Conservation (phyloP, 345 rosid species). For the Pistacia atlantica region DNA sequence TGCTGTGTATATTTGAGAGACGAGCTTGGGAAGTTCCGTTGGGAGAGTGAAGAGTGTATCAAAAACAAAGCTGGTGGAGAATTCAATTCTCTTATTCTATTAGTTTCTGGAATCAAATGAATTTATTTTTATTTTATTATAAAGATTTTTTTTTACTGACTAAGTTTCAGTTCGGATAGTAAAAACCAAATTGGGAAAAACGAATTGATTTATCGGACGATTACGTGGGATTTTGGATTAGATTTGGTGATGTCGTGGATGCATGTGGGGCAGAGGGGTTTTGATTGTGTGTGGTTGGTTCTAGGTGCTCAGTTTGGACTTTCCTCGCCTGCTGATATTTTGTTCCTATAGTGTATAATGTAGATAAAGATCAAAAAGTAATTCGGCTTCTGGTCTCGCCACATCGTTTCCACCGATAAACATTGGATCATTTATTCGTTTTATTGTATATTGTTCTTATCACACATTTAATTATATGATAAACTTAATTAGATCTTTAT, state of each 20-base stretch:
- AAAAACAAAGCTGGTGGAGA: conserved; percentile 37
- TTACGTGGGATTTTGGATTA: conserved; percentile 34
- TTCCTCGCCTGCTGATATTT: too few relatives aligned
- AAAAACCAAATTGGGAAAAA: not conserved
- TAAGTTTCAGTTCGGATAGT: not conserved
- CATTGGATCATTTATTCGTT: too few relatives aligned
- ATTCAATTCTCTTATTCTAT: conserved; percentile 10
- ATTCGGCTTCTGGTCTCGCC: too few relatives aligned
- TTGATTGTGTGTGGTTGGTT: conserved; percentile 6
- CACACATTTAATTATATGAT: too few relatives aligned
- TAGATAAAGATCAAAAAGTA: too few relatives aligned
- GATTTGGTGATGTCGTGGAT: conserved; percentile 26
- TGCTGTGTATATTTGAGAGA: not conserved
- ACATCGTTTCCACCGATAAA: too few relatives aligned
- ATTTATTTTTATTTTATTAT: too few relatives aligned
- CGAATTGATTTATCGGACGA: not conserved
- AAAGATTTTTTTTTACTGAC: not conserved
- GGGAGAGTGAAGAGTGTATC: conserved; percentile 22
- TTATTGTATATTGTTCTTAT: too few relatives aligned
- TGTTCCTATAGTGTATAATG: too few relatives aligned
- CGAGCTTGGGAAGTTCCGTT: conserved; percentile 52
- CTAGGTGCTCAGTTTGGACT: too few relatives aligned
- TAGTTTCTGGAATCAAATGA: too few relatives aligned
- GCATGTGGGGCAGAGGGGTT: conserved; percentile 27
- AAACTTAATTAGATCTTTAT: too few relatives aligned